A percentile compares a stretch with the other conserved stretches of the same genome.
Conservation (phyloP, 208 protist genomes). For the Wallacemonas sp. region DNA sequence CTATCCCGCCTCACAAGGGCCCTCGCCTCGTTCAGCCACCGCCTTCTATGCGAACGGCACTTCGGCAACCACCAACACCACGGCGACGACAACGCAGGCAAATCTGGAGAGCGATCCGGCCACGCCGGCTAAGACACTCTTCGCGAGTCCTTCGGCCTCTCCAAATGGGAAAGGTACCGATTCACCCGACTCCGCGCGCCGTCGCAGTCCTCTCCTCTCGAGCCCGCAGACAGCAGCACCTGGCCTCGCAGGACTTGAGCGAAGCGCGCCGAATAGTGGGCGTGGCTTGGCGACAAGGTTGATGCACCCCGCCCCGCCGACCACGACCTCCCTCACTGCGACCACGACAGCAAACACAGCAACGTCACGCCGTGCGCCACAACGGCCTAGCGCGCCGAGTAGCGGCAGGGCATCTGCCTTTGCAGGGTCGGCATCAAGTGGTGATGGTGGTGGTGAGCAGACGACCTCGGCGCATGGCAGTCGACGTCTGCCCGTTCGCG, state of each 20-base stretch:
- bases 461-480: neutral
- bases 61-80: too few relatives aligned
- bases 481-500: neutral
- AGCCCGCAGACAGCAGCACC: neutral
- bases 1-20: constrained; percentile 5
- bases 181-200: neutral
- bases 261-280: neutral
- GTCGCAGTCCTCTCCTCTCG: constrained; percentile 1
- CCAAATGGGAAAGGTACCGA: neutral
- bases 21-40: constrained; percentile 1
- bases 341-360: neutral
- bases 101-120: too few relatives aligned
- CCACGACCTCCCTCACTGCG: neutral
- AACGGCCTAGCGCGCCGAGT: too few relatives aligned
- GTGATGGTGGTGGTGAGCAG: neutral
- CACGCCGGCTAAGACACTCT: neutral
- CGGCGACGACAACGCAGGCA: too few relatives aligned
- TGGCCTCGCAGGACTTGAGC: neutral
- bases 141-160: neutral
- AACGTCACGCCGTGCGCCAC: neutral
- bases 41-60: too few relatives aligned
- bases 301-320: neutral
- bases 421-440: too few relatives aligned
- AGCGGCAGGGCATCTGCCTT: too few relatives aligned
- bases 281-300: neutral